Conservation (phyloP, 2,329 filamentous ascomycete genomes). For the Penicillium sp. region DNA sequence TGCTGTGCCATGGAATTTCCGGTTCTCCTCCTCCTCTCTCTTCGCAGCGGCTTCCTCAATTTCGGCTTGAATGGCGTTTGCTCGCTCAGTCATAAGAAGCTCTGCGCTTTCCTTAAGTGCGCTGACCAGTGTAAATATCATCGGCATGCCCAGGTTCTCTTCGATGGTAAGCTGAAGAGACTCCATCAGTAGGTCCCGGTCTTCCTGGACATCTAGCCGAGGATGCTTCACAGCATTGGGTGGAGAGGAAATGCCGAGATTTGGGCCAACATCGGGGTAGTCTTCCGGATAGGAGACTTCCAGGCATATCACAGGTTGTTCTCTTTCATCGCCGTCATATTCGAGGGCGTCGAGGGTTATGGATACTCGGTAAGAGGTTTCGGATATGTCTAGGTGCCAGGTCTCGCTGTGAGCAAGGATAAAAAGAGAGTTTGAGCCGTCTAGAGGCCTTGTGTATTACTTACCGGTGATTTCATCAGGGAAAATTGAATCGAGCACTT, state of each 20-base stretch:
- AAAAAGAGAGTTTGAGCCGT: neutral
- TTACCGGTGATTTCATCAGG: slow-evolving; percentile 92
- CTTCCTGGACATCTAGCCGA: slow-evolving; percentile 74
- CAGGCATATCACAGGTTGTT: slow-evolving; percentile 70
- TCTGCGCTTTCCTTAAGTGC: slow-evolving; percentile 90
- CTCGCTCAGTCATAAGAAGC: slow-evolving; percentile 71
- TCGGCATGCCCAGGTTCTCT: slow-evolving; percentile 94
- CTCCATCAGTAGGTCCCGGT: slow-evolving; percentile 71
- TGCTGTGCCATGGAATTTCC: slow-evolving; percentile 87
- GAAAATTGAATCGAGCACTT: slow-evolving; percentile 97
- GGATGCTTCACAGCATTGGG: slow-evolving; percentile 68
- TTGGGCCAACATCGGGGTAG: slow-evolving; percentile 84
- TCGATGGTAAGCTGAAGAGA: slow-evolving; percentile 72
- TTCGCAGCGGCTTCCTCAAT: slow-evolving; percentile 56
- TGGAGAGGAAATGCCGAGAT: slow-evolving; percentile 73
- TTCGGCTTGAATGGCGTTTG: slow-evolving; percentile 57
- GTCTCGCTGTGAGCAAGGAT: slow-evolving; percentile 16
- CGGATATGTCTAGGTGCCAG: slow-evolving; percentile 69
- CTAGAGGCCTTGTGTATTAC: slow-evolving; percentile 7
- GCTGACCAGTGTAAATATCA: slow-evolving; percentile 90
- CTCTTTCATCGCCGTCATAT: slow-evolving; percentile 59
- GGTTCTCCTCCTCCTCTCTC: slow-evolving; percentile 85
- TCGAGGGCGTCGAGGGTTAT: slow-evolving; percentile 76
- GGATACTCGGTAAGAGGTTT: slow-evolving; percentile 81
- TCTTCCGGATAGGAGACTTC: slow-evolving; percentile 84